phyloP scores from a whole-genome alignment of 2,329 filamentous ascomycete genomes.

The Fusarium sulawesiense region DNA sequence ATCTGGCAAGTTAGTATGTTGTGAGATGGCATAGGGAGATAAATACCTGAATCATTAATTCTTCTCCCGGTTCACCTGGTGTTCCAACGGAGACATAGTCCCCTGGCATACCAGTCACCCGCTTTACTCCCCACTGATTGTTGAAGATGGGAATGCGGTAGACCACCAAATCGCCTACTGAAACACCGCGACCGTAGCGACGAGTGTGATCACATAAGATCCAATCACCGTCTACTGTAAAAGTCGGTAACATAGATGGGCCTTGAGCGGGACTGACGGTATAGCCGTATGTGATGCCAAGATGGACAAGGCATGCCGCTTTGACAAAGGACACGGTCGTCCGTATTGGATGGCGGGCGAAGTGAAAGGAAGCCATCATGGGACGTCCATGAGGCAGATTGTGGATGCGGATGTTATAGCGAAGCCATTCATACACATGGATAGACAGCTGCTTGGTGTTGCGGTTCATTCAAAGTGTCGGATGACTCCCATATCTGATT shows the following conservation, averaged over 20 bases:
- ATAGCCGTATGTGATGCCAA: slow-evolving; percentile 69
- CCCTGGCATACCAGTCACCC: slow-evolving; percentile 79
- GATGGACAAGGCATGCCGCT: slow-evolving; percentile 56
- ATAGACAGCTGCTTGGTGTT: slow-evolving; percentile 13
- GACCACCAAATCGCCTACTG: slow-evolving; percentile 85
- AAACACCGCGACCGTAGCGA: slow-evolving; percentile 71
- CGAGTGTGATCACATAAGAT: slow-evolving; percentile 76
- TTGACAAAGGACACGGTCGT: slow-evolving; percentile 51
- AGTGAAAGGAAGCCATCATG: slow-evolving; percentile 46
- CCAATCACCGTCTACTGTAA: slow-evolving; percentile 74
- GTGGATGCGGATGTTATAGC: not conserved
- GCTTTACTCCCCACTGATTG: slow-evolving; percentile 75
- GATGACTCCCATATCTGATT: slow-evolving; percentile 22
- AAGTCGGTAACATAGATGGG: slow-evolving; percentile 90
- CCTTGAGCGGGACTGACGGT: slow-evolving; percentile 71
- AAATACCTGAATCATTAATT: slow-evolving; percentile 73
- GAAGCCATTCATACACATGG: slow-evolving; percentile 17
- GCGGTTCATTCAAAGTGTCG: slow-evolving; percentile 15
- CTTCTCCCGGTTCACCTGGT: slow-evolving; percentile 60
- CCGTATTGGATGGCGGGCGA: slow-evolving; percentile 56
- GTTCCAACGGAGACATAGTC: slow-evolving; percentile 78
- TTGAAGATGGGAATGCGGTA: slow-evolving; percentile 79
- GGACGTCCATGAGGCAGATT: slow-evolving; percentile 9
- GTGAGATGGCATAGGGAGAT: fast-evolving
- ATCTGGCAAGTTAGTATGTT: slow-evolving; percentile 65